Percentiles rank a stretch among this genome's conserved stretches.
Conservation (phyloP, 1,284 basidiomycete genomes). For the Mycosarcoma maydis region DNA sequence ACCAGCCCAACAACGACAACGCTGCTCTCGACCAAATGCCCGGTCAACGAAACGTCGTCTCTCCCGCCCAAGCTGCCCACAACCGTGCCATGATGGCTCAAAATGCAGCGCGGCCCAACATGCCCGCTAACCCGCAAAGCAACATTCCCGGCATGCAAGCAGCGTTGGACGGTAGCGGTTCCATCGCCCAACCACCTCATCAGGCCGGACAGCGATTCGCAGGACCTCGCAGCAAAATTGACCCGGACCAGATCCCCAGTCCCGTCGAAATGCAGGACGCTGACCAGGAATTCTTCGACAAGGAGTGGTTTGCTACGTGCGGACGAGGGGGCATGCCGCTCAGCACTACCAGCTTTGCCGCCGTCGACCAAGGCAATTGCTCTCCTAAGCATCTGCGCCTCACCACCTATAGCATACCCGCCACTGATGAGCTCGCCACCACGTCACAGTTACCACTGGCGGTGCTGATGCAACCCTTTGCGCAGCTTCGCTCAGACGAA, state of each 20-base stretch:
- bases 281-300: conserved; percentile 84
- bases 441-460: conserved; percentile 84
- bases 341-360: conserved; percentile 84
- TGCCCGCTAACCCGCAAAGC: conserved; percentile 38
- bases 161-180: conserved; percentile 21
- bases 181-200: conserved; percentile 68
- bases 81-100: conserved; percentile 57
- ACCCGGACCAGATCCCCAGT: conserved; percentile 89
- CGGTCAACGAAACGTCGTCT: conserved; percentile 61
- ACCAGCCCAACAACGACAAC: conserved; percentile 35
- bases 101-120: conserved; percentile 17
- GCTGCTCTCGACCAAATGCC: conserved; percentile 64
- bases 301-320: conserved; percentile 79
- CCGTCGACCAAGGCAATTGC: conserved; percentile 88
- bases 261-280: conserved; percentile 83
- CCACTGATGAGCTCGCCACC: conserved; percentile 79
- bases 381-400: conserved; percentile 76
- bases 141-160: conserved; percentile 41
- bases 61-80: conserved; percentile 55
- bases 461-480: conserved; percentile 89
- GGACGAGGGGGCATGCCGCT: conserved; percentile 77
- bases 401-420: conserved; percentile 80
- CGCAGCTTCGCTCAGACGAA: conserved; percentile 77
- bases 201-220: conserved; percentile 68
- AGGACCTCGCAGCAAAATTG: conserved; percentile 81